phyloP scores from a whole-genome alignment of 345 rosid genomes.

The Gossypium herbaceum region DNA sequence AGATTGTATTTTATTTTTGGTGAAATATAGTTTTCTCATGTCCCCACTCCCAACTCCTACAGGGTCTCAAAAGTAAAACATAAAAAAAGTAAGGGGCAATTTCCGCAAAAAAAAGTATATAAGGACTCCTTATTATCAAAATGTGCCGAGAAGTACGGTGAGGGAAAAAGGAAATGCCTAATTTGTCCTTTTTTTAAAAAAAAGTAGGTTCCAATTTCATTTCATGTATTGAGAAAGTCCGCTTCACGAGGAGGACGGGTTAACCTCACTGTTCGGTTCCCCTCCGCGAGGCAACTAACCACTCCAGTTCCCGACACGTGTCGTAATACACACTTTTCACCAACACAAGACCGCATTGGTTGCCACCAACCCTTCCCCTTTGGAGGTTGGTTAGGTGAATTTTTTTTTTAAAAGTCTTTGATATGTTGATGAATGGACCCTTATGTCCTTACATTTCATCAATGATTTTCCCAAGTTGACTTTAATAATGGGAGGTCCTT shows the following conservation, averaged over 20 bases:
- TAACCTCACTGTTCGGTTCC: not conserved
- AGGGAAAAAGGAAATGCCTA: not conserved
- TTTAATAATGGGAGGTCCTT: not conserved
- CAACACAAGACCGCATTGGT: not conserved
- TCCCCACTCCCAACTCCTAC: not conserved
- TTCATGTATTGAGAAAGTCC: not conserved
- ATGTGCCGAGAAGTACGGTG: conserved; percentile 22
- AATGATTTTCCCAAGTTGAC: not conserved
- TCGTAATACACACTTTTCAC: too few relatives aligned
- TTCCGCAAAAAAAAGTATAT: conserved; percentile 6
- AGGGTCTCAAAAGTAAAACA: not conserved
- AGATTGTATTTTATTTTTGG: too few relatives aligned
- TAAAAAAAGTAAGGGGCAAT: not conserved
- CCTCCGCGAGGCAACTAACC: not conserved
- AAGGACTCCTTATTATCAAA: conserved; percentile 24
- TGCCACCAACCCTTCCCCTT: not conserved
- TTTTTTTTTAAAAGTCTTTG: not conserved
- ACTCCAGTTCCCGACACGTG: not conserved
- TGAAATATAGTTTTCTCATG: too few relatives aligned
- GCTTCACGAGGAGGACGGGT: not conserved
- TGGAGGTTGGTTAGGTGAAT: not conserved
- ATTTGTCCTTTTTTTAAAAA: not conserved
- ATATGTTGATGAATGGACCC: not conserved
- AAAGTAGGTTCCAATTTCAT: not conserved
- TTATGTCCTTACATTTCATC: not conserved